These are phyloP conservation scores for Cladosporium sp. DNA, from an alignment of 2,329 filamentous ascomycete species.

Conservation along the genomic window DNA sequence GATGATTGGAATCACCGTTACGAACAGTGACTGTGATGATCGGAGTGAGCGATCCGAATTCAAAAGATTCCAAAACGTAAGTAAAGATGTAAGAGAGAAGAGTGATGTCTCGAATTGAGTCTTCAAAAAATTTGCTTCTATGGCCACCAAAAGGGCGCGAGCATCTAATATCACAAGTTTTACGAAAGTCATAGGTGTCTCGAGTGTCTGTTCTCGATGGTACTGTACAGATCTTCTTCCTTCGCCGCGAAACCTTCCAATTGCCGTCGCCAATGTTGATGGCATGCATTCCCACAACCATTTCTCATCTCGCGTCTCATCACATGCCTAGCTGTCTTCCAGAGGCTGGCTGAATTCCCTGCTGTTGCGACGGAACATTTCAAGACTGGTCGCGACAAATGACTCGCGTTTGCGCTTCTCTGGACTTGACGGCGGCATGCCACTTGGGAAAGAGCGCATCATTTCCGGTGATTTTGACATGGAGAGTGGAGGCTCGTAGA, in stretches of 20 bases:
- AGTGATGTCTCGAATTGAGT: too few species aligned
- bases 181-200: constrained; percentile 7
- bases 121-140: constrained; percentile 1
- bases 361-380: constrained; percentile 9
- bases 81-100: too few species aligned
- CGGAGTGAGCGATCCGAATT: too few species aligned
- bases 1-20: too few species aligned
- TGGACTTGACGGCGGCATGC: constrained; percentile 4
- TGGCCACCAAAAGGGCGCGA: constrained; percentile 1
- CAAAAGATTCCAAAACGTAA: too few species aligned
- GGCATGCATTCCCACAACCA: too few species aligned
- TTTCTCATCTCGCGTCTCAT: not conserved
- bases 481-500: constrained; percentile 27
- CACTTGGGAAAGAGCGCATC: constrained; percentile 19
- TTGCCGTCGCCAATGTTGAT: too few species aligned
- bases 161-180: constrained; percentile 12
- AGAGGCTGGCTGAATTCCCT: constrained; percentile 9
- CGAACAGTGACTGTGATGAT: too few species aligned
- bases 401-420: constrained; percentile 24
- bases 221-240: constrained; percentile 8
- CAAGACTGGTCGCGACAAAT: constrained; percentile 9
- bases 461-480: constrained; percentile 28
- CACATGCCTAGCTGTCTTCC: constrained; percentile 2
- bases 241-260: too few species aligned
- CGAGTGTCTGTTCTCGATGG: constrained; percentile 6